Percentiles rank a stretch among this genome's conserved stretches.
Conservation (phyloP, 2,329 filamentous ascomycete genomes). For the Alternaria metachromatica region DNA sequence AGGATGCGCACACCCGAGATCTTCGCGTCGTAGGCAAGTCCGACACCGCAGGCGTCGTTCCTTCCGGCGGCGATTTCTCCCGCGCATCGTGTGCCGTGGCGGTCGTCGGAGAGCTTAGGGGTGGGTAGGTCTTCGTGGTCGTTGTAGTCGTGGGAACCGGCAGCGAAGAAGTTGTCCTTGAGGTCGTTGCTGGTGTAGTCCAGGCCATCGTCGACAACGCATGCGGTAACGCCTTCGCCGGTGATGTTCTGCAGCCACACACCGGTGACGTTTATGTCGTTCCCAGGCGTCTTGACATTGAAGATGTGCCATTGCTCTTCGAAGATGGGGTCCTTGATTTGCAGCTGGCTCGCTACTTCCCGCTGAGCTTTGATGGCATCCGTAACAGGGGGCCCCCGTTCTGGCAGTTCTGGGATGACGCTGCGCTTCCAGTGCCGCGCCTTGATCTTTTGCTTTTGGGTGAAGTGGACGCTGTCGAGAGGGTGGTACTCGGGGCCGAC, state of each 20-base stretch:
- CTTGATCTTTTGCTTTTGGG: conserved; percentile 76
- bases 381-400: conserved; percentile 35
- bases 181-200: conserved; percentile 96
- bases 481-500: conserved; percentile 57
- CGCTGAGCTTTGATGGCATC: conserved; percentile 57
- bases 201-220: conserved; percentile 93
- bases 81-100: conserved; percentile 91
- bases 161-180: conserved; percentile 90
- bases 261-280: conserved; percentile 96
- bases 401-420: conserved; percentile 37
- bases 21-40: conserved; percentile 89
- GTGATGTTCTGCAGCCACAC: conserved; percentile 92
- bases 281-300: conserved; percentile 79
- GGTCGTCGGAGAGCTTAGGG: conserved; percentile 83
- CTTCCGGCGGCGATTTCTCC: conserved; percentile 92
- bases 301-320: conserved; percentile 93
- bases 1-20: conserved; percentile 93
- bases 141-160: conserved; percentile 96
- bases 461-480: conserved; percentile 77
- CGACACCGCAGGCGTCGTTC: conserved; percentile 94
- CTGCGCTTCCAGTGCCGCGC: conserved; percentile 67
- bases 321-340: conserved; percentile 89
- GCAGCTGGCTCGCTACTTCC: conserved; percentile 62
- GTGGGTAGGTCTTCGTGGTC: conserved; percentile 79
- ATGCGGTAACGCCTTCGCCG: conserved; percentile 85